Base-by-base conservation (phyloP, 208 protist species). In the Strigomonas galati region DNA sequence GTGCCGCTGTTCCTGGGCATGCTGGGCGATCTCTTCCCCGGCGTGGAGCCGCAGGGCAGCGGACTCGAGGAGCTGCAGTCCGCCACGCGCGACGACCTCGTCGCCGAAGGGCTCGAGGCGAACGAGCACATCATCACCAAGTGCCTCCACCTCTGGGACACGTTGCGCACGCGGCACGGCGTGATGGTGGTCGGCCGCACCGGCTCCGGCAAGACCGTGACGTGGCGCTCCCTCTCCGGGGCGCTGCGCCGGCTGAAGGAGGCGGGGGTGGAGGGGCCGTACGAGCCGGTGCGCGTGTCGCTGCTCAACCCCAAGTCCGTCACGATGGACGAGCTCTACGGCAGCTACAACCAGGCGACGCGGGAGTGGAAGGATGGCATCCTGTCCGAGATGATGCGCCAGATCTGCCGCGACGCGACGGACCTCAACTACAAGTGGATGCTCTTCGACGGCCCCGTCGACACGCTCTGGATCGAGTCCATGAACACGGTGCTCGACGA, bases 401-500 rank as follows among this genome's bases (percentile, higher is more conserved):
- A 90, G 55, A 97, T 95, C 65, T 98, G 93, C 71, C 79, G 82
- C 23, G 96, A 98, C 71, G 82, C 87, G 55, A 95, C 86, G 24
- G 91, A 96, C 73, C 63, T 82, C 48, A 88, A 94, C 62, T 86
- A 98, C 76, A 98, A 99, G 76, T 99, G 98, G 98, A 87, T 99
- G 19, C 57, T 99, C 21, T 97, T 99, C 51, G 98, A 99, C 71
- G 98, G 98, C 35, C 98, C 98, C 24, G 97, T 99, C 17, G 98
- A 99, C 81, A 99, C 98, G 52, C 79, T 99, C 21, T 99, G 98
- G 98, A 99, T 99, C 67, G 98, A 99, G 87, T 97, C 84, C 7
- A 99, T 99, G 97, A 99, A 99, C 81, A 98, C 98, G 19, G 97
- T 99, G n/a, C 81, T 99, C 17, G 98, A 99, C 84, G 98, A 99